A percentile compares a stretch with the other conserved stretches of the same genome.
phyloP scores from a whole-genome alignment of 208 protist genomes.

The Novymonas esmeraldas region DNA sequence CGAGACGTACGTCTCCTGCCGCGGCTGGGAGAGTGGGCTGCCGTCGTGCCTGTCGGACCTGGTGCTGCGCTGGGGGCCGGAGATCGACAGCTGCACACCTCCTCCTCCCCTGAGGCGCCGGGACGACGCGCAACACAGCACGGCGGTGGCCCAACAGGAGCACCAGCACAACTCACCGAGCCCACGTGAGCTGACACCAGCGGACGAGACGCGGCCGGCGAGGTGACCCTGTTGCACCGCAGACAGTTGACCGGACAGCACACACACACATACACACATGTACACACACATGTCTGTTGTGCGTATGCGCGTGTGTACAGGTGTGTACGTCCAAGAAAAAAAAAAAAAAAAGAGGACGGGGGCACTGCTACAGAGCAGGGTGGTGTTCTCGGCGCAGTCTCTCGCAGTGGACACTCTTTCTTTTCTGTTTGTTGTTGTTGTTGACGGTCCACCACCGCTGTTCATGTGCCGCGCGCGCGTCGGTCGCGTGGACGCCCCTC shows the following conservation, averaged over 20 bases:
- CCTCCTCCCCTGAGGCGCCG: constrained; percentile 23
- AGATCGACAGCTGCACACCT: constrained; percentile 34
- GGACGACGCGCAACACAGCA: background rate
- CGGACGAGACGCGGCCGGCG: background rate
- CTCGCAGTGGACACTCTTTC: too few relatives aligned
- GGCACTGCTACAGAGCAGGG: too few relatives aligned
- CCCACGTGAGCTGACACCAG: background rate
- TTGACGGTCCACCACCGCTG: too few relatives aligned
- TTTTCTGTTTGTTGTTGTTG: too few relatives aligned
- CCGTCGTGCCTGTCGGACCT: constrained; percentile 50
- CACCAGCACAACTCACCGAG: background rate
- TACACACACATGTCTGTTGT: background rate
- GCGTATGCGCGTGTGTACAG: background rate
- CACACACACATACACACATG: too few relatives aligned
- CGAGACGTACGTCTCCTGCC: constrained; percentile 56
- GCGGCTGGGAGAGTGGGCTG: constrained; percentile 48
- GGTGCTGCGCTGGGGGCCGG: constrained; percentile 62
- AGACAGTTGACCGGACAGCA: too few relatives aligned
- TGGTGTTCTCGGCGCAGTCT: too few relatives aligned
- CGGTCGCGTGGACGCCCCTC: background rate
- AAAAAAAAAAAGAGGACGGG: too few relatives aligned
- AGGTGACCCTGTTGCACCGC: too few relatives aligned
- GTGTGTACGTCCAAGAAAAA: too few relatives aligned
- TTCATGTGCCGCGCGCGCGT: too few relatives aligned
- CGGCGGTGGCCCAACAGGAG: background rate